Evolutionary conservation across 257 asterid species (phyloP).

Genomic region (Solanum arcanum): DNA sequence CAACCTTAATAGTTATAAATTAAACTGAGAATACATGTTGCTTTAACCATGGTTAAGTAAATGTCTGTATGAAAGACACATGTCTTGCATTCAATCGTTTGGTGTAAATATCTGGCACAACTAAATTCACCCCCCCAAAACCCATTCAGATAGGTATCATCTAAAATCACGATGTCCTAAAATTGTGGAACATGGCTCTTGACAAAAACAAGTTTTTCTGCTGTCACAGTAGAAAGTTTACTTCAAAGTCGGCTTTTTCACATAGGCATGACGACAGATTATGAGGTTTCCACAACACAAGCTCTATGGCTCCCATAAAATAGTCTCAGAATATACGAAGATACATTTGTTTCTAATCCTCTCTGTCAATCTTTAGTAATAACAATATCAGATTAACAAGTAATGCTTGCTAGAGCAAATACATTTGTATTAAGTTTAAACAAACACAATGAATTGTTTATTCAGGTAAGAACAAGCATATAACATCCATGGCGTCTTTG

Average conservation of each 20-base stretch:
- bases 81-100: neutral
- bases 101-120: neutral
- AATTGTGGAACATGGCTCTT: neutral
- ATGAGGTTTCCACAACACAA: neutral
- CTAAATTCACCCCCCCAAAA: neutral
- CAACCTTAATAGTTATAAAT: neutral
- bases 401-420: neutral
- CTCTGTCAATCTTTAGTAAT: neutral
- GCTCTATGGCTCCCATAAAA: neutral
- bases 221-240: neutral
- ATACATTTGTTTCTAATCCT: neutral
- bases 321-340: neutral
- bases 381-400: neutral
- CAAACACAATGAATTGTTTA: neutral
- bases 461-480: neutral
- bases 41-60: neutral
- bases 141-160: neutral
- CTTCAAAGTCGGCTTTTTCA: neutral
- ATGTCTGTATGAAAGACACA: neutral
- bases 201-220: neutral
- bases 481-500: neutral
- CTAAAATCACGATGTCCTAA: neutral
- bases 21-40: neutral
- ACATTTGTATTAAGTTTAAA: neutral
- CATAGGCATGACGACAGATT: neutral